Evolutionary conservation across 352 stramenopile genomes (phyloP).

Genomic region (Pythium oligandrum): DNA sequence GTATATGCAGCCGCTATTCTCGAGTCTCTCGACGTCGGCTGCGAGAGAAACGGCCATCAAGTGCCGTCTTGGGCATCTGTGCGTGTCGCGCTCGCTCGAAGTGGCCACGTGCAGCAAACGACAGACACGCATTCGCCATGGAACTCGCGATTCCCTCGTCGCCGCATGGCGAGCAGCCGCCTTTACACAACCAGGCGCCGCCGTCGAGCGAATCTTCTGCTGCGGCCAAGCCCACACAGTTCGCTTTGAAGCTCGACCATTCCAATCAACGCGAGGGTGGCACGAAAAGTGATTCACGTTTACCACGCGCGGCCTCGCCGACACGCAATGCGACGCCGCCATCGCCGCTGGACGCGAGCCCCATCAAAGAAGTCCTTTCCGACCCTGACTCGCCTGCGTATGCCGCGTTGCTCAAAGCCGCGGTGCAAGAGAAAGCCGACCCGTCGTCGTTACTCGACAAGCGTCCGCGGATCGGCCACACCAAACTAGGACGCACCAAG

Average conservation of each 20-base stretch:
- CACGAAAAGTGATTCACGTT: constrained; percentile 5
- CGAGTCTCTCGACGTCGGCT: no score
- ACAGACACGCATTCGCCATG: not conserved
- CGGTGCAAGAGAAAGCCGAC: constrained; percentile 36
- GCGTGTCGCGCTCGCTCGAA: no score
- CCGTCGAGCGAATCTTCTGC: not conserved
- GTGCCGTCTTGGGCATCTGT: no score
- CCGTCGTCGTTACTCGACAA: constrained; percentile 43
- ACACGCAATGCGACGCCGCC: constrained; percentile 1
- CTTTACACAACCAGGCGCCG: not conserved
- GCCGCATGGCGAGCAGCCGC: not conserved
- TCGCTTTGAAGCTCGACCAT: constrained; percentile 6
- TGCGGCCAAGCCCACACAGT: constrained; percentile 5
- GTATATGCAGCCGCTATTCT: no score
- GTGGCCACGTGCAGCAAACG: constrained; percentile 7
- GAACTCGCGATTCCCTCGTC: no score
- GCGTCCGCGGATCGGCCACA: constrained; percentile 48
- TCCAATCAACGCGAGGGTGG: constrained; percentile 5
- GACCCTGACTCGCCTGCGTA: constrained; percentile 35
- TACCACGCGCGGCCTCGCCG: constrained; percentile 1
- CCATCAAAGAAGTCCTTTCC: constrained; percentile 20
- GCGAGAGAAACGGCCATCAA: no score
- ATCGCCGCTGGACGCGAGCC: constrained; percentile 4
- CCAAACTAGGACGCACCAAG: constrained; percentile 40
- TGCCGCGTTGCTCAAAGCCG: constrained; percentile 29